Base-by-base conservation (phyloP, 1,284 basidiomycete genomes). In the Melampsora larici-populina region DNA sequence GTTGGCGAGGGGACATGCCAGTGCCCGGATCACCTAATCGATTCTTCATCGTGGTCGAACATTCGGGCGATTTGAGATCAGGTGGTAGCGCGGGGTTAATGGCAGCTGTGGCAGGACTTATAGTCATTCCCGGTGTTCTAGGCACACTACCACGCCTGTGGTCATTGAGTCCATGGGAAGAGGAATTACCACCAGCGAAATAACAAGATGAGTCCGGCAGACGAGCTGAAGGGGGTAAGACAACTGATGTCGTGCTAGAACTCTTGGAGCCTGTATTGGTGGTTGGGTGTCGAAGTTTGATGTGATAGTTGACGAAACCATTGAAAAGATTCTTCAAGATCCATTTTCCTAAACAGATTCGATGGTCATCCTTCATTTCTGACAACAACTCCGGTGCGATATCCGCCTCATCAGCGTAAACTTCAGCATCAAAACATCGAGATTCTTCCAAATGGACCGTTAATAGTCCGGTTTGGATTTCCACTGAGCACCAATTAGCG, bases 351-450 rank as follows among this genome's bases (percentile, higher is more conserved):
- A 82, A 78, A 49, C 78, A 82, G 29, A 83, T 58, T 11, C 81
- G 79, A 17, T 89, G 87, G 82, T 98, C 95, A 67, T 94, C 92
- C 66, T 86, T 88, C 79, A 89, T 88, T 71, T 55, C 26, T 60
- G 55, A 4, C 66, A 58, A 31, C 7, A 66, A 21, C 29, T 71
- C 36, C 78, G 73, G 31, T 79, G 65, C 64, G 79, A 81, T 43
- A 68, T 70, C 70, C 79, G 13, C 79, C 78, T 99, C 96, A 83
- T 98, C 95, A 3, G 91, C 89, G 83, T 97, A 98, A 3, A 96
- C 89, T 85, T 99, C 97, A 13, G 93, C 92, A 79, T 97, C 94
- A 83, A 97, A 98, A 80, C 91, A 93, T 66, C 88, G 86, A 5
- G 82, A 83, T 81, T 97, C 93, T 76, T 89, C 92, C 60, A 99